These are phyloP conservation scores for Fusarium gaditjirri DNA, from an alignment of 2,329 filamentous ascomycete genomes.

Conservation along the genomic window DNA sequence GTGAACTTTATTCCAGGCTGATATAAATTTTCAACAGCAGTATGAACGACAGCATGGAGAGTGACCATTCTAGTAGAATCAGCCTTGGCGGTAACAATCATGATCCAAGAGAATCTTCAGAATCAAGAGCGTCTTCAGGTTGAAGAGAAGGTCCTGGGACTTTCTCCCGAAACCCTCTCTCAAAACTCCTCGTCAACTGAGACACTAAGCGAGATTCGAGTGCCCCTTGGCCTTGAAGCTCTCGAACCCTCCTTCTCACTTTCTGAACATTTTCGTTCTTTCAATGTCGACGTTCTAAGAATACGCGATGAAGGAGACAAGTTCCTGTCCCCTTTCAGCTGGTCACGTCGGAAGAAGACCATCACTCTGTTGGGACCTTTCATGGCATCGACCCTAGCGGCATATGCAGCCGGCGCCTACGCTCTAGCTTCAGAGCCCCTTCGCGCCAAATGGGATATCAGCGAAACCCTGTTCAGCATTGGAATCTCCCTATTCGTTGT, in stretches of 20 bases:
- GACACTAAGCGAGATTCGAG: not conserved
- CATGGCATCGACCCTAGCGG: conserved; percentile 66
- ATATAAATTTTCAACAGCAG: not conserved
- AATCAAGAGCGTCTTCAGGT: not conserved
- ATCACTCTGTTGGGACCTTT: conserved; percentile 39
- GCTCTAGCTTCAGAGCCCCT: conserved; percentile 67
- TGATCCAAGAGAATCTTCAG: not conserved
- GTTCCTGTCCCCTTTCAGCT: conserved; percentile 18
- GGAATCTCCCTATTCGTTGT: conserved; percentile 72
- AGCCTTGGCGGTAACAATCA: too few relatives aligned
- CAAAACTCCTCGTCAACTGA: not conserved
- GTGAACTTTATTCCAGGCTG: not conserved
- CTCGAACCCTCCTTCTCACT: conserved; percentile 10
- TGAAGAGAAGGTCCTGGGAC: not conserved
- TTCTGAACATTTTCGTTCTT: not conserved
- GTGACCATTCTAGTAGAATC: too few relatives aligned
- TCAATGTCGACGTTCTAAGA: not conserved
- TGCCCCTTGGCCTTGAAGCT: not conserved
- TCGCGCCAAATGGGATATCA: conserved; percentile 65
- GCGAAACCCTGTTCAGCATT: conserved; percentile 64
- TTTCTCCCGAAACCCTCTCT: not conserved
- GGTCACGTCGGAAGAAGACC: conserved; percentile 31
- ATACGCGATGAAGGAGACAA: not conserved
- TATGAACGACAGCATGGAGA: not conserved
- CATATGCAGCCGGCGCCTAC: conserved; percentile 72